Conservation (phyloP, 2,329 filamentous ascomycete genomes). For the Penicillium rolfsii region DNA sequence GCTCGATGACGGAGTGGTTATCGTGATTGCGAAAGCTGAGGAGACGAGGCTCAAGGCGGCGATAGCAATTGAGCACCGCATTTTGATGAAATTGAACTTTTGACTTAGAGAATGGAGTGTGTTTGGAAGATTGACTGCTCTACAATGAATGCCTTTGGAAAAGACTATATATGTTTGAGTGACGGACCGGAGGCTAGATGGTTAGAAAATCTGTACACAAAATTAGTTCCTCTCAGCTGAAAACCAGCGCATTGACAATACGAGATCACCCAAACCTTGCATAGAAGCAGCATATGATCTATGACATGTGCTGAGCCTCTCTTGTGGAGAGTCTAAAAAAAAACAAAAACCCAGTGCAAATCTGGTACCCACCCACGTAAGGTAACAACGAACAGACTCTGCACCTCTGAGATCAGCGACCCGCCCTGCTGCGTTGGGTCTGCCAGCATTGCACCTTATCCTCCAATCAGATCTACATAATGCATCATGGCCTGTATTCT, state of each 20-base stretch:
- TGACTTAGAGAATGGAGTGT: neutral
- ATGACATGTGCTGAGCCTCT: conserved; percentile 6
- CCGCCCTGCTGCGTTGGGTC: neutral
- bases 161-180: neutral
- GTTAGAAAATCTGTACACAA: neutral
- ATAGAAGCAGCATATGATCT: conserved; percentile 6
- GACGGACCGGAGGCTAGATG: neutral
- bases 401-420: neutral
- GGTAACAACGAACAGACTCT: neutral
- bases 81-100: conserved; percentile 9
- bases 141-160: neutral
- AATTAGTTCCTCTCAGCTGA: neutral
- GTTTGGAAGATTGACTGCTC: neutral
- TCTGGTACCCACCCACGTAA: neutral
- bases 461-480: neutral
- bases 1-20: conserved; percentile 12
- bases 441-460: conserved; percentile 1
- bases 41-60: conserved; percentile 8
- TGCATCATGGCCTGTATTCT: neutral
- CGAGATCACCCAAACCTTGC: conserved; percentile 11
- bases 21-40: conserved; percentile 13
- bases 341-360: neutral
- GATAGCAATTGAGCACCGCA: conserved; percentile 13
- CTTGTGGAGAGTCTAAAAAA: conserved; percentile 4
- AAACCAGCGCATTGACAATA: conserved; percentile 7